phyloP scores from a whole-genome alignment of 176 grass and related monocot species.

The Carex parvula region DNA sequence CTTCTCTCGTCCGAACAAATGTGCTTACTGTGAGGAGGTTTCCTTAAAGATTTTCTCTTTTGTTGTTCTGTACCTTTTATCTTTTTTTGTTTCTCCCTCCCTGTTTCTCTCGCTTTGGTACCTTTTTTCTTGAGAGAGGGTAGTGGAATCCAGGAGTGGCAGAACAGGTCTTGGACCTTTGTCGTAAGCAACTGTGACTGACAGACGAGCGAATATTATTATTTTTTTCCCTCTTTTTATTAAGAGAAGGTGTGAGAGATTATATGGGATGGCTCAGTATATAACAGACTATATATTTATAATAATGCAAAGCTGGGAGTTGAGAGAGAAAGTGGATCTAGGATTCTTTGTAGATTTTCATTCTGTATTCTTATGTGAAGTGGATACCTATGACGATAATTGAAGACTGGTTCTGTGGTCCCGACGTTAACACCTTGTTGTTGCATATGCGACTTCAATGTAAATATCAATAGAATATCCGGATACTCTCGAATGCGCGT shows the following conservation, averaged over 20 bases:
- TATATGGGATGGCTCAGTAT: background rate
- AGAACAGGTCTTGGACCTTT: background rate
- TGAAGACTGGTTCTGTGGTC: background rate
- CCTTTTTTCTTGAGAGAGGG: constrained; percentile 19
- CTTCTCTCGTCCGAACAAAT: background rate
- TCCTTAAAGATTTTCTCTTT: constrained; percentile 10
- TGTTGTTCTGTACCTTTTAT: constrained; percentile 9
- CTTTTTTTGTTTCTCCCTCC: background rate
- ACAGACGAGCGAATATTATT: constrained; percentile 15
- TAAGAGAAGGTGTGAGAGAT: background rate
- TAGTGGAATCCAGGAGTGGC: constrained; percentile 19
- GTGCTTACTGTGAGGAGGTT: constrained; percentile 12
- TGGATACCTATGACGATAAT: background rate
- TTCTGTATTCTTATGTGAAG: background rate
- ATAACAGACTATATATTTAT: background rate
- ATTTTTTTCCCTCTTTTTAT: background rate
- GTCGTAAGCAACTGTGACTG: background rate
- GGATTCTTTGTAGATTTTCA: background rate
- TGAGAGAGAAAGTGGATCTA: background rate
- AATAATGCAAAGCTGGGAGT: background rate
- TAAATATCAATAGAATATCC: background rate
- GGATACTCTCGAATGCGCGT: background rate
- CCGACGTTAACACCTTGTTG: no score
- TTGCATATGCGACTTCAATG: no score
- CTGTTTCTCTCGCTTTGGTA: background rate